phyloP scores from a whole-genome alignment of 257 asterid genomes.

The Nicotiana undulata region DNA sequence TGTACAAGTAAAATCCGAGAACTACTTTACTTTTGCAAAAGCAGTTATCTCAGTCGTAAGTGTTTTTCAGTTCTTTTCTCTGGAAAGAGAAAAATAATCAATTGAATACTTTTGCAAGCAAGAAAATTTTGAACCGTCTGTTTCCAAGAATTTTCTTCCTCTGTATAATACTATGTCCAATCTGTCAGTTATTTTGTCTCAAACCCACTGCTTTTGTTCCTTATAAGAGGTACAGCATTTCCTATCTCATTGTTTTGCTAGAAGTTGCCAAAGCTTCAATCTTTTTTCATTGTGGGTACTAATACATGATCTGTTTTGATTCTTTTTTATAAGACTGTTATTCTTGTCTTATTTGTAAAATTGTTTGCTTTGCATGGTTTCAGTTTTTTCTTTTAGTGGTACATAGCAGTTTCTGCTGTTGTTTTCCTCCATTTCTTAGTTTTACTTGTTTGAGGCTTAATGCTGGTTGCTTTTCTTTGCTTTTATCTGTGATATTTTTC shows the following conservation, averaged over 20 bases:
- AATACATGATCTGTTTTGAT: neutral
- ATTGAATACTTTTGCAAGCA: neutral
- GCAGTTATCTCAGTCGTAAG: neutral
- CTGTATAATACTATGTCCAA: neutral
- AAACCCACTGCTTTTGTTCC: slow-evolving; percentile 37
- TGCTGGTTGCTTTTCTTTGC: neutral
- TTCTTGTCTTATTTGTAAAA: neutral
- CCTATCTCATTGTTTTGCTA: neutral
- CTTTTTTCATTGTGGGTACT: slow-evolving; percentile 3
- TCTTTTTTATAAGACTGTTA: neutral
- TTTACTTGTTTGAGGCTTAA: neutral
- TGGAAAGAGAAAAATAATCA: neutral
- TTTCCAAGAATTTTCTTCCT: neutral
- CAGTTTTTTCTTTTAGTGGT: neutral
- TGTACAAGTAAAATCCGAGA: neutral
- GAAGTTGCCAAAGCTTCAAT: neutral
- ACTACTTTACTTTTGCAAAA: neutral
- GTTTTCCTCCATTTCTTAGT: neutral
- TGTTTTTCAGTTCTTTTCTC: neutral
- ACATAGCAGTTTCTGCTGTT: neutral
- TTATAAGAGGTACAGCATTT: slow-evolving; percentile 4
- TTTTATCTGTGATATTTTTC: neutral
- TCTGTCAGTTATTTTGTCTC: slow-evolving; percentile 27
- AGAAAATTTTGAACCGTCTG: neutral
- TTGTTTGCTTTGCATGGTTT: neutral